Evolutionary conservation across 495 filamentous ascomycete genomes (phyloP), one percentile per base, ranked within the genome.

Genomic region (Halenospora varia): DNA sequence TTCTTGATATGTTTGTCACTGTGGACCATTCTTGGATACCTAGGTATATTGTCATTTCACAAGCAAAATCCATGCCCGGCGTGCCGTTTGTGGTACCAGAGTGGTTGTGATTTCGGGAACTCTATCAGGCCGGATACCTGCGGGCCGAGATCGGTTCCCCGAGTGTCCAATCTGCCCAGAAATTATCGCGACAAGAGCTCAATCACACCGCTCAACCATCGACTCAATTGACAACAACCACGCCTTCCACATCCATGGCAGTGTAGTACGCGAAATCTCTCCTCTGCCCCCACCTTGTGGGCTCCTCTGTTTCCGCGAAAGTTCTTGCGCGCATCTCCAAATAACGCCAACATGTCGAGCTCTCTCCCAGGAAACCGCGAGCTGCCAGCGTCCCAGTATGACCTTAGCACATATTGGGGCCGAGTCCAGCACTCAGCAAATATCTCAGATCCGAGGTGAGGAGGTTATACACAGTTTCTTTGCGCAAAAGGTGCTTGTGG

Each of bases 401-500:
- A 98, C 68, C 79, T 97, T 66, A 83, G 72, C 64, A 96, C 91
- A 52, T 98, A 98, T 74, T 93, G 88, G 90, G 94, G 94, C 45
- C 87, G 94, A 13, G 95, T 98, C 61, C 82, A 82, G 68, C 94
- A 98, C 74, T 86, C 91, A 2, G 89, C 87, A 11, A 86, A 93
- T 65, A 84, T 98, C 59, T 85, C 92, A 68, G 94, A 98, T 77
- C 94, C 94, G 60, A 93, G 92, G 94, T 98, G 79, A 85, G 87
- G 71, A 64, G 52, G 48, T 29, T 23, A 51, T 56, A 57, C 56
- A 49, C 52, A 56, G 55, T 57, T 61, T 22, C 48, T 55, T 57
- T 18, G 23, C 46, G 51, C 48, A 61, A 45, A 60, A 68, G 60
- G 53, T 64, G 40, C 62, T 65, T 64, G 52, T 25, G 26, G 19